phyloP scores from a whole-genome alignment of 2,329 filamentous ascomycete species.

The Trichoderma endophyticum region DNA sequence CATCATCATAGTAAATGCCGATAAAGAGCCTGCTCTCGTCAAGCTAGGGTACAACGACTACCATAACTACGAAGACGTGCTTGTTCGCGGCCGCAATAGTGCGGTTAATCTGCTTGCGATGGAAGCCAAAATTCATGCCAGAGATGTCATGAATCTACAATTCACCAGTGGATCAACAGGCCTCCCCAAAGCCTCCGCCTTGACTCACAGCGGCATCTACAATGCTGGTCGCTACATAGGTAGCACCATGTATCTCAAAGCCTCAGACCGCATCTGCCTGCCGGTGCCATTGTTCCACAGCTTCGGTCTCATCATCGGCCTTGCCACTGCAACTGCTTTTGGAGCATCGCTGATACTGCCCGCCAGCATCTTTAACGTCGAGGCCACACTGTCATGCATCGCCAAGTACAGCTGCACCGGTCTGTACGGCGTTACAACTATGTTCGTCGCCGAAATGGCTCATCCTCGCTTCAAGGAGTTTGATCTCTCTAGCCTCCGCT shows the following conservation, averaged over 20 bases:
- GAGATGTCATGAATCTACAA: constrained; percentile 4
- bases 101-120: neutral
- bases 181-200: neutral
- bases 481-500: neutral
- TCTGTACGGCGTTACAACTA: constrained; percentile 6
- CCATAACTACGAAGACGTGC: neutral
- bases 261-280: neutral
- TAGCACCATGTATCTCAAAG: constrained; percentile 1
- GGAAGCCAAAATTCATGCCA: neutral
- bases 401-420: neutral
- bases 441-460: constrained; percentile 12
- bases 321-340: neutral
- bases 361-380: neutral
- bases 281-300: constrained; percentile 8
- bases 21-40: neutral
- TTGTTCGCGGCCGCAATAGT: neutral
- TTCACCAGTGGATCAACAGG: constrained; percentile 8
- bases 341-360: constrained; percentile 3
- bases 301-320: constrained; percentile 8
- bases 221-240: constrained; percentile 5
- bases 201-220: constrained; percentile 12
- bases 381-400: neutral
- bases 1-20: neutral
- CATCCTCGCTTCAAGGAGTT: neutral
- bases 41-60: neutral